These are phyloP conservation scores for Starmerella scarabaei DNA, from an alignment of 805 yeast genomes.

Conservation along the genomic window DNA sequence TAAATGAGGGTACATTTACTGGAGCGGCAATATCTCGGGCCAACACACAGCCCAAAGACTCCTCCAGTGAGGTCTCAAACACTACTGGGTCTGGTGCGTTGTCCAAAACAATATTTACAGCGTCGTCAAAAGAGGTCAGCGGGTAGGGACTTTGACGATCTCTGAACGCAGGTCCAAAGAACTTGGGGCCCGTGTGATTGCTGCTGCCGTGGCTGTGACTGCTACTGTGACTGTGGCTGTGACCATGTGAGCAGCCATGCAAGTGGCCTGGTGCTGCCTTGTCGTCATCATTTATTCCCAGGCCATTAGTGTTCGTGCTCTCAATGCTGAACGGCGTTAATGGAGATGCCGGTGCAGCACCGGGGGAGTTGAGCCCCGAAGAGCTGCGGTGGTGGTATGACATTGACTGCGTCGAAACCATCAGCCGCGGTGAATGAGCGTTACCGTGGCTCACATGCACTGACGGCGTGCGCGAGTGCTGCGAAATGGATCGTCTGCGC, in stretches of 20 bases:
- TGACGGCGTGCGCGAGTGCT: background rate
- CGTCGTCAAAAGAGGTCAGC: constrained; percentile 34
- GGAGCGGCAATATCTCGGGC: constrained; percentile 34
- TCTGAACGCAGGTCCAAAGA: constrained; percentile 35
- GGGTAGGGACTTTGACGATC: constrained; percentile 40
- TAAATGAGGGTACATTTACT: constrained; percentile 34
- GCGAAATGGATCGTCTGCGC: background rate
- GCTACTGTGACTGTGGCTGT: constrained; percentile 9
- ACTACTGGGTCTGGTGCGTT: constrained; percentile 26
- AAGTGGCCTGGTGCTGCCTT: constrained; percentile 1
- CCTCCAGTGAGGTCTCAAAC: constrained; percentile 24
- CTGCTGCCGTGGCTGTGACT: constrained; percentile 14
- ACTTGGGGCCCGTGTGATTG: constrained; percentile 25
- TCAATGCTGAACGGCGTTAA: background rate
- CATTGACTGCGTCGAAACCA: background rate
- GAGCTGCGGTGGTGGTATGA: background rate
- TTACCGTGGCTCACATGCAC: background rate
- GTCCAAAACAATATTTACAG: constrained; percentile 27
- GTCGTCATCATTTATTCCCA: no score
- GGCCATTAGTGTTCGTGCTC: background rate
- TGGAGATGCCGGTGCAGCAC: background rate
- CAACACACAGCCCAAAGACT: constrained; percentile 30
- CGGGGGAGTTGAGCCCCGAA: background rate
- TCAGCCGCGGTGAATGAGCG: background rate
- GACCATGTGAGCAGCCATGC: constrained; percentile 14